Evolutionary conservation across 139 green algal species (phyloP), one percentile per base, ranked within the genome.

Genomic region (Picochlorum sp.): DNA sequence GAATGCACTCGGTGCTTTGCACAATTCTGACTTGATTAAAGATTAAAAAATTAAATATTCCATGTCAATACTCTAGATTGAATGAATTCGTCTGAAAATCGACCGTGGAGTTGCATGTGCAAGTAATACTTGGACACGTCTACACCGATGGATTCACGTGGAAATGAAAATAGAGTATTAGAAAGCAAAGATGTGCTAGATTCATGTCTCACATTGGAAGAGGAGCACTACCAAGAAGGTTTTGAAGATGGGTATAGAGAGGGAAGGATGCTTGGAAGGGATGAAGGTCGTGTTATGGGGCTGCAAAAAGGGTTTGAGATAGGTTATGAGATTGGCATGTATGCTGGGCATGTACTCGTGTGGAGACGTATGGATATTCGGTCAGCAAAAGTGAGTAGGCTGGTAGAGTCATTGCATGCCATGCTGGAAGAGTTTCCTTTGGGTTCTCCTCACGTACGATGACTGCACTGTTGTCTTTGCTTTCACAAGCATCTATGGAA

Each of bases 281-380:
- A 45, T 23, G 84, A 91, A 38, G 85, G 85, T 5, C 60, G 69
- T 2, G 71, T 80, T 15, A 64, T 91, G 7, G 85, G 85, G 4
- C n/a, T 87, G n/a, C 66, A 84, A 18, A 89, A 88, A 50, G 85
- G 85, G 28, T 90, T 80, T 69, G 79, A 91, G 44, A 80, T 92
- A 26, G 84, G 78, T 11, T 51, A 84, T 18, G 85, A 92, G 63
- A 69, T 92, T 6, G 85, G 82, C n/a, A 83, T 84, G 28, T 91
- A 91, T 54, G 64, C 65, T 44, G 84, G 82, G 4, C 80, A 62
- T 69, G 68, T 79, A 20, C 54, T 74, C 23, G 62, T 75, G 4
- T 87, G 80, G 80, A 41, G 34, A 41, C 9, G 34, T 62, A 79
- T 6, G 34, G 34, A 13, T 9, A 4, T 51, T 67, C 37, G 44